Evolutionary conservation across 306 rosid species (phyloP).

Genomic region (Morella rubra): DNA sequence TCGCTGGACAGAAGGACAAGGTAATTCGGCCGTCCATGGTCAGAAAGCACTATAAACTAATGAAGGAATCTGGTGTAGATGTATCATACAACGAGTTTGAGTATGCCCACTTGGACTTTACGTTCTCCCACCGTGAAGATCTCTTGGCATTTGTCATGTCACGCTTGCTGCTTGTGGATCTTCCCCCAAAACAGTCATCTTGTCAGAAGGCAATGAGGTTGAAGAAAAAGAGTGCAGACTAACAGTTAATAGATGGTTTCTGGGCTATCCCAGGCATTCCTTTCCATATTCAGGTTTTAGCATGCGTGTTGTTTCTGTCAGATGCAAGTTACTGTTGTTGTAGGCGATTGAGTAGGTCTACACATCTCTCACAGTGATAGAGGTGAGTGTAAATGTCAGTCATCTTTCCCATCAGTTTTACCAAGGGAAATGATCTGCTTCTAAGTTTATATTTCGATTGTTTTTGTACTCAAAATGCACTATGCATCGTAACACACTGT

Average conservation of each 20-base stretch:
- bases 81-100: slow-evolving; percentile 78
- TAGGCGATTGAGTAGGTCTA: slow-evolving; percentile 25
- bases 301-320: background rate
- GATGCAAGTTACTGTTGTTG: slow-evolving; percentile 13
- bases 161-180: slow-evolving; percentile 64
- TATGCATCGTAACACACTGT: background rate
- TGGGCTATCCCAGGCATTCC: background rate
- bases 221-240: slow-evolving; percentile 35
- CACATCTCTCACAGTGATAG: slow-evolving; percentile 5
- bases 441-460: background rate
- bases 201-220: slow-evolving; percentile 32
- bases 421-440: slow-evolving; percentile 1
- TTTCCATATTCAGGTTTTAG: slow-evolving; percentile 20
- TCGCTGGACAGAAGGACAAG: slow-evolving; percentile 85
- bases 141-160: slow-evolving; percentile 86
- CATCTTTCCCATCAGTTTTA: slow-evolving; percentile 17
- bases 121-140: slow-evolving; percentile 89
- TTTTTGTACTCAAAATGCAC: slow-evolving; percentile 7
- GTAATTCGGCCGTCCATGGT: slow-evolving; percentile 91
- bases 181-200: slow-evolving; percentile 33
- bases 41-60: slow-evolving; percentile 63
- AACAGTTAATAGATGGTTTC: slow-evolving; percentile 21
- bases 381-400: background rate
- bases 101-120: slow-evolving; percentile 92
- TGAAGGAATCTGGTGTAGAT: slow-evolving; percentile 56